Evolutionary conservation across 2,329 filamentous ascomycete species (phyloP).

Genomic region (Curvularia sp.): DNA sequence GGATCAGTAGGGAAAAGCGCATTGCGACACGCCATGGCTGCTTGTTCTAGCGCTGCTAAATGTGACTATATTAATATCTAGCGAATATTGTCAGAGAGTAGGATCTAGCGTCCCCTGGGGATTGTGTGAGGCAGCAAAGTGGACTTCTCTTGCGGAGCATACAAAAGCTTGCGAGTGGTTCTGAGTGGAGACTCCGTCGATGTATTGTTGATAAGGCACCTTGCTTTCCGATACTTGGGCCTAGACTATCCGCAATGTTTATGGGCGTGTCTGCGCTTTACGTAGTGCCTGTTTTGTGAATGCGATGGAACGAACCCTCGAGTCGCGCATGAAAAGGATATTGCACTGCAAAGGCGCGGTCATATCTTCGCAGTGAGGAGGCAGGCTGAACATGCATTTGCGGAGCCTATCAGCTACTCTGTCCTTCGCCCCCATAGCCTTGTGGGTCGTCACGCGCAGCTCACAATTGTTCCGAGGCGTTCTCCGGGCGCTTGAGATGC

Average conservation of each 20-base stretch:
- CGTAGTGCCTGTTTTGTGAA: not conserved
- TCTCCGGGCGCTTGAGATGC: not conserved
- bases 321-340: not conserved
- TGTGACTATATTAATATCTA: not conserved
- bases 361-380: not conserved
- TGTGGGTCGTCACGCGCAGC: too few relatives aligned
- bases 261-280: not conserved
- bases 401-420: not conserved
- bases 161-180: not conserved
- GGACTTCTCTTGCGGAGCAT: not conserved
- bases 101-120: not conserved
- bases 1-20: constrained; percentile 25
- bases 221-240: not conserved
- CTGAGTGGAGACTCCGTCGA: not conserved
- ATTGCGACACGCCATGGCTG: constrained; percentile 12
- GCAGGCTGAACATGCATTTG: not conserved
- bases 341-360: not conserved
- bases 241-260: not conserved
- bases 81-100: not conserved
- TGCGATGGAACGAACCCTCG: not conserved
- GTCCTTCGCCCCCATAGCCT: not conserved
- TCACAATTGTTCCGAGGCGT: not conserved
- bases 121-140: not conserved
- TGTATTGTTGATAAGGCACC: not conserved
- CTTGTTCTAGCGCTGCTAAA: not conserved